These are phyloP conservation scores for Chrysochromulina parva DNA, from an alignment of 78 protist species.

Conservation along the genomic window DNA sequence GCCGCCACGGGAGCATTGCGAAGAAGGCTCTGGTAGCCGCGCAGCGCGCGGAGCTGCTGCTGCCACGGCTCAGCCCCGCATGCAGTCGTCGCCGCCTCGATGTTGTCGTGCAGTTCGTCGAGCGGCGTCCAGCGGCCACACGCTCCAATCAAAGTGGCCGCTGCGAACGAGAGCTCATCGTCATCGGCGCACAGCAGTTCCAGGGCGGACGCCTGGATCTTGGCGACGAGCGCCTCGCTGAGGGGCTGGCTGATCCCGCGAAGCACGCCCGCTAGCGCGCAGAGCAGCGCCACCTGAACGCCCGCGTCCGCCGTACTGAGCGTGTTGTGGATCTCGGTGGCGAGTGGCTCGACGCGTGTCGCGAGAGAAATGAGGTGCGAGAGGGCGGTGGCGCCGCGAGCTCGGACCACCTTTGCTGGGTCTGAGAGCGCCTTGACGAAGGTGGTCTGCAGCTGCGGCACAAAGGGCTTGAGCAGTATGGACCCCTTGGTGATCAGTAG, in stretches of 20 bases:
- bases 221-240: background rate
- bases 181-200: background rate
- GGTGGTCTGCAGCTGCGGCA: constrained; percentile 91
- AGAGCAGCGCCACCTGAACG: background rate
- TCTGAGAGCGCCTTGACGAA: constrained; percentile 57
- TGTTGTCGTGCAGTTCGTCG: background rate
- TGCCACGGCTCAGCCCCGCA: background rate
- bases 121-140: background rate
- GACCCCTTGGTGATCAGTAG: constrained; percentile 66
- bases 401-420: constrained; percentile 40
- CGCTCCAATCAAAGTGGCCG: background rate
- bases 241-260: background rate
- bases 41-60: background rate
- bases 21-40: background rate
- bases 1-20: background rate
- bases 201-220: background rate
- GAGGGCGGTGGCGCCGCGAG: constrained; percentile 68
- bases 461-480: constrained; percentile 73
- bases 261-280: background rate
- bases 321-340: constrained; percentile 43
- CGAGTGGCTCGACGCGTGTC: constrained; percentile 73
- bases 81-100: background rate
- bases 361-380: constrained; percentile 58
- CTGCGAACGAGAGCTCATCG: background rate
- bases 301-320: background rate